Base-by-base conservation (phyloP, 306 rosid species). In the Biancaea sappan region DNA sequence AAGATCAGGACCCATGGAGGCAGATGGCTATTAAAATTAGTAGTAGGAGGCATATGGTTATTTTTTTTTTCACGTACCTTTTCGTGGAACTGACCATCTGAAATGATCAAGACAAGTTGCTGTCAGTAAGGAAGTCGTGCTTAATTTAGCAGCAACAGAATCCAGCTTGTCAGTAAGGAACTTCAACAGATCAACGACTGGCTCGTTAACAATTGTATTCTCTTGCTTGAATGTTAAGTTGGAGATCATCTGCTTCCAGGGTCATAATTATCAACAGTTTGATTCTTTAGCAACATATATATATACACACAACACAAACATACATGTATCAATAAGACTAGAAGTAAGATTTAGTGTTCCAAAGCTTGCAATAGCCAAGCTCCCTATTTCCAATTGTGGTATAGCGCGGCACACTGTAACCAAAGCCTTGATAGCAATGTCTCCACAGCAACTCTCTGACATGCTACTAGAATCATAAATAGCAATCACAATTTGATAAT, bases 391-490 rank as follows among this genome's bases (percentile, higher is more conserved):
- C 28, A 94, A 79, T 68, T 88, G 97, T 44, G 96, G 87, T 86
- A 94, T 75, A 66, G 97, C 97, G 67, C 97, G 98, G 11, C 96
- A 91, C 19, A 94, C 98, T 10, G 96, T 89, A 41, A 94, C 96
- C 84, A 91, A 66, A 70, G 97, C 93, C 83, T 94, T 95, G 67
- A 84, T 69, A 29, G 97, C 97, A 61, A 84, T 89, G 57, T 80
- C 87, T 43, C 97, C 95, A n/a, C 93, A 77, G 56, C 85, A 15
- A 82, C 78, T 87, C 83, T 91, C 96, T 8, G 95, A 90, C 97
- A 94, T 94, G 62, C 98, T 94, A 24, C 69, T 88, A 47, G 98
- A 94, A 87, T 94, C 98, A 86, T 94, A 97, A 80, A 94, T 76
- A 1, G 97, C 98, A 78, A 94, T 89, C 32, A 94, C 93, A 38